Conservation (phyloP, 192 early-diverging fungal species). For the Coemansia sp. region DNA sequence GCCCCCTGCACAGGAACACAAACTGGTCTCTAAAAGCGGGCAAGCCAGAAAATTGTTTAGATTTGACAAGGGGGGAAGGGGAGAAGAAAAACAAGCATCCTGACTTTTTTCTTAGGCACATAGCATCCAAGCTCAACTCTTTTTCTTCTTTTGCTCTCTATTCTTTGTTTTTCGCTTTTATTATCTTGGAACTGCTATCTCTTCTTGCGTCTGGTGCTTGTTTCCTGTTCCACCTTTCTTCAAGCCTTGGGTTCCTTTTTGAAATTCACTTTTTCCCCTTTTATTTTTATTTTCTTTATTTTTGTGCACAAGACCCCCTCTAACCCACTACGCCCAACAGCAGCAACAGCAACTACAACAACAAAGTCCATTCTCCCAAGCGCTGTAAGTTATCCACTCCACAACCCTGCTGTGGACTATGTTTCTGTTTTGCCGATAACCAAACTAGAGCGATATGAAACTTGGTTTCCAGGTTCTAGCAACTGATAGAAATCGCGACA, state of each 20-base stretch:
- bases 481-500: not conserved
- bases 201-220: conserved; percentile 4
- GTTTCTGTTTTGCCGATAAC: conserved; percentile 2
- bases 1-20: too few species aligned
- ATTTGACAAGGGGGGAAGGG: too few species aligned
- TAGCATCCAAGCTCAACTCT: not conserved
- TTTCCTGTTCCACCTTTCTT: not conserved
- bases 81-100: not conserved
- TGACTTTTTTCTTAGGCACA: conserved; percentile 2
- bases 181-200: conserved; percentile 2
- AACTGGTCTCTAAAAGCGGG: too few species aligned
- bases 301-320: conserved; percentile 1
- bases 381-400: not conserved
- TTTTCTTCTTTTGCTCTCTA: not conserved
- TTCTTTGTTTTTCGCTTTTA: not conserved
- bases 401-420: not conserved
- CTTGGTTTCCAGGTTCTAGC: not conserved
- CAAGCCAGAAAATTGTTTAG: too few species aligned
- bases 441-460: not conserved
- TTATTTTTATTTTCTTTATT: not conserved
- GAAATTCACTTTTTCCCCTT: not conserved
- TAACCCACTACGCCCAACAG: too few species aligned
- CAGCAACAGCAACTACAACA: too few species aligned
- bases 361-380: too few species aligned
- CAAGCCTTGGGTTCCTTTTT: not conserved